Conservation (phyloP, 768 basidiomycete genomes). For the Lactarius vividus region DNA sequence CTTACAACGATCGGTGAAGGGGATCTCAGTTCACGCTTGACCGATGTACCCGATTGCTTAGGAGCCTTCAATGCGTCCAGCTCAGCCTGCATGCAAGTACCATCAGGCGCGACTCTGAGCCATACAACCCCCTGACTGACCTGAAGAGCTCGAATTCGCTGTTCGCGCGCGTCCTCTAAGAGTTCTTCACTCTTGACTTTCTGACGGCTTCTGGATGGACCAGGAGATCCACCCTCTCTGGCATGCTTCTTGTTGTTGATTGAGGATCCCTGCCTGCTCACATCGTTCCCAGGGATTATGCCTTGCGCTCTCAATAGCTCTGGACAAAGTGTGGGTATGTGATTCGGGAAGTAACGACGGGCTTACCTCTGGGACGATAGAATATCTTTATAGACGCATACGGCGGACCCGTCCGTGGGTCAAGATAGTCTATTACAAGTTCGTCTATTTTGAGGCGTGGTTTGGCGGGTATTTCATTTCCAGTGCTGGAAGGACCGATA, state of each 20-base stretch:
- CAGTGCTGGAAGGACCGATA: conserved; percentile 5
- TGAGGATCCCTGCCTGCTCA: background rate
- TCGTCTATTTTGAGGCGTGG: background rate
- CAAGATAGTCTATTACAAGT: background rate
- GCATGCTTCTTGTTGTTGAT: conserved; percentile 7
- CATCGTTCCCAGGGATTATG: background rate
- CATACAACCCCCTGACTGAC: background rate
- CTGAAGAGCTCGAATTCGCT: conserved; percentile 19
- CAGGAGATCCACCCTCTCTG: background rate
- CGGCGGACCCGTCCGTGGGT: background rate
- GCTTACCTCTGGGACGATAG: conserved; percentile 20
- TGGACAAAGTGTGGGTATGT: background rate
- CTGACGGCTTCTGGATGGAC: conserved; percentile 3
- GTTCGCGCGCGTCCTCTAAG: background rate
- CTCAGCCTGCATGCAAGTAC: conserved; percentile 7
- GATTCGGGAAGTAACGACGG: background rate
- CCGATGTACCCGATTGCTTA: conserved; percentile 1
- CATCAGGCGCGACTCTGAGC: background rate
- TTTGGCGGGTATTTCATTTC: background rate
- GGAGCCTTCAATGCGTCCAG: background rate
- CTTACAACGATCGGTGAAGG: conserved; percentile 1
- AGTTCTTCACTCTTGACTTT: background rate
- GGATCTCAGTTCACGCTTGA: conserved; percentile 12
- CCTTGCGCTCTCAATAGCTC: conserved; percentile 19
- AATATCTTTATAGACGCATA: conserved; percentile 9